These are phyloP conservation scores for Alliaria petiolata DNA, from an alignment of 345 rosid species.

Conservation along the genomic window DNA sequence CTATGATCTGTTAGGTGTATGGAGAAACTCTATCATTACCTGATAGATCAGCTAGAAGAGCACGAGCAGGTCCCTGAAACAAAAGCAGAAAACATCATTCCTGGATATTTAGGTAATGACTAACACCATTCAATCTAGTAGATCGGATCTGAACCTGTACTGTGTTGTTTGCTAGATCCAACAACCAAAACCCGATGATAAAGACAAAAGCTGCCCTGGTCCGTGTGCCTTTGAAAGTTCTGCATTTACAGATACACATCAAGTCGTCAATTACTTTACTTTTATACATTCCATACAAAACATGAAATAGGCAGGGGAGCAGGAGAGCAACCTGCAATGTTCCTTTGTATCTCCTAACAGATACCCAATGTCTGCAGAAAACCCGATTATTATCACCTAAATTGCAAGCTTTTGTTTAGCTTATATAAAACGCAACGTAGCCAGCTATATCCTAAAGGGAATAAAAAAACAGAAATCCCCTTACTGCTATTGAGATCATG, in stretches of 20 bases:
- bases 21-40: slow-evolving; percentile 37
- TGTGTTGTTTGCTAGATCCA: slow-evolving; percentile 96
- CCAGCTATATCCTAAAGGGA: slow-evolving; percentile 3
- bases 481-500: slow-evolving; percentile 82
- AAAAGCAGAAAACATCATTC: slow-evolving; percentile 12
- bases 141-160: slow-evolving; percentile 61
- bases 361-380: slow-evolving; percentile 98
- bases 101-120: not conserved
- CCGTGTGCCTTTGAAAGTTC: slow-evolving; percentile 84
- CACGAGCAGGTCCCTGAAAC: slow-evolving; percentile 96
- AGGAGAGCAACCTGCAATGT: slow-evolving; percentile 72
- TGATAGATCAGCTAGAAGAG: slow-evolving; percentile 89
- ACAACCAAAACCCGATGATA: slow-evolving; percentile 92
- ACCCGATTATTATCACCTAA: slow-evolving; percentile 93
- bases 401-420: slow-evolving; percentile 63
- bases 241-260: slow-evolving; percentile 36
- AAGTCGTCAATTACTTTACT: not conserved
- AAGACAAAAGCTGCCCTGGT: slow-evolving; percentile 84
- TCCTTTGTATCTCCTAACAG: slow-evolving; percentile 81
- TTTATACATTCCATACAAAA: not conserved
- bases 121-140: not conserved
- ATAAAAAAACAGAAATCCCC: slow-evolving; percentile 25
- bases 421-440: slow-evolving; percentile 17
- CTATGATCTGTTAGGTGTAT: not conserved
- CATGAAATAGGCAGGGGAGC: slow-evolving; percentile 4